Conservation (phyloP, 202 grass and related monocot genomes). For the Bolboschoenoplectus hybrid region DNA sequence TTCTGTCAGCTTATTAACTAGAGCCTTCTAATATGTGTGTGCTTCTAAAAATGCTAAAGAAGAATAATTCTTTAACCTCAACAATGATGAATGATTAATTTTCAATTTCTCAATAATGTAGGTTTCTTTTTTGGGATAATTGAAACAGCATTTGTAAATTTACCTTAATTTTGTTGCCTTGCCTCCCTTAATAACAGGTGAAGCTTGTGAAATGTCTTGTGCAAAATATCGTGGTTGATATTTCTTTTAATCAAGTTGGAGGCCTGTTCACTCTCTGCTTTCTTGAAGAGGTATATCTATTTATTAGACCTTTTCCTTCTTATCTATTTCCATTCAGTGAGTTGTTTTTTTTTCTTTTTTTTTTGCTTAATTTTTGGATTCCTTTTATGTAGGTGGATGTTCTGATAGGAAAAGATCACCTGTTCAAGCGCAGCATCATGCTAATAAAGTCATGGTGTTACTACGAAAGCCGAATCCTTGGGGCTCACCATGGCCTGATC, state of each 20-base stretch:
- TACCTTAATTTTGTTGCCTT: not conserved
- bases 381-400: slow-evolving; percentile 65
- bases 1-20: not conserved
- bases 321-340: slow-evolving; percentile 7
- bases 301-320: not conserved
- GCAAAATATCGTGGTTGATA: slow-evolving; percentile 89
- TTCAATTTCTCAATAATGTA: not conserved
- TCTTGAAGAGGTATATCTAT: slow-evolving; percentile 67
- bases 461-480: slow-evolving; percentile 97
- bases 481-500: slow-evolving; percentile 89
- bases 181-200: slow-evolving; percentile 52
- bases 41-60: slow-evolving; percentile 6
- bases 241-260: slow-evolving; percentile 94
- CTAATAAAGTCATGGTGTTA: slow-evolving; percentile 97
- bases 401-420: slow-evolving; percentile 63
- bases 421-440: slow-evolving; percentile 96
- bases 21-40: not conserved
- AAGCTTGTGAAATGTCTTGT: slow-evolving; percentile 97
- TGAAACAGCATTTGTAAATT: slow-evolving; percentile 19
- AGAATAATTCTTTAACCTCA: not conserved
- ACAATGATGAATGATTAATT: not conserved
- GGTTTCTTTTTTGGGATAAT: not conserved
- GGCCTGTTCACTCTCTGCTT: slow-evolving; percentile 92
- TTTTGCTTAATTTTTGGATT: slow-evolving; percentile 14
- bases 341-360: not conserved